Conservation (phyloP, 2,329 filamentous ascomycete species). For the Colletotrichum sojae region DNA sequence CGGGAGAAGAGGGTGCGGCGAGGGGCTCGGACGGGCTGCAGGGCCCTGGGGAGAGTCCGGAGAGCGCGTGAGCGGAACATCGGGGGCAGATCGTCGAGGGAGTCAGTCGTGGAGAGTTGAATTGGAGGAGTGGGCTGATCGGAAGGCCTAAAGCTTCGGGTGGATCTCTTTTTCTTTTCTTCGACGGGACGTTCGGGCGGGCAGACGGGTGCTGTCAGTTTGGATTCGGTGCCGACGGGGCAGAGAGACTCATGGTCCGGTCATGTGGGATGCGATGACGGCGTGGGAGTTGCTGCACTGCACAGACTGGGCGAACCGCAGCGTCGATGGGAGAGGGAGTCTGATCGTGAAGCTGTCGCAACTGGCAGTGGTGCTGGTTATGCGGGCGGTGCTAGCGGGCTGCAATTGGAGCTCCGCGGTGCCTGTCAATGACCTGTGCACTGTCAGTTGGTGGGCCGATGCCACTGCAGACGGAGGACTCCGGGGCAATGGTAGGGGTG, state of each 20-base stretch:
- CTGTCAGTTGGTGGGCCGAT: slow-evolving; percentile 8
- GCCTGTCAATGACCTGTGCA: slow-evolving; percentile 11
- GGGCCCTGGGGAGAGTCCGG: slow-evolving; percentile 45
- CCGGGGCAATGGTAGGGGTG: background rate
- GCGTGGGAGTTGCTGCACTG: slow-evolving; percentile 14
- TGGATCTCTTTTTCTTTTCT: slow-evolving; percentile 3
- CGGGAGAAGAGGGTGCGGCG: slow-evolving; percentile 54
- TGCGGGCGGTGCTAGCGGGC: slow-evolving; percentile 1
- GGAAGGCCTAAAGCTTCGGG: slow-evolving; percentile 19
- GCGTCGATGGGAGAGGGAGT: slow-evolving; percentile 11
- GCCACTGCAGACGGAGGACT: background rate
- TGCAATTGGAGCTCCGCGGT: slow-evolving; percentile 25
- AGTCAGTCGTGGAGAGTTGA: background rate
- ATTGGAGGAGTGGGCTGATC: slow-evolving; percentile 25
- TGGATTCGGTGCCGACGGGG: slow-evolving; percentile 35
- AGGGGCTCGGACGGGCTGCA: slow-evolving; percentile 36
- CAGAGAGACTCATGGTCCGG: slow-evolving; percentile 21
- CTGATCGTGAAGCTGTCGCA: slow-evolving; percentile 28
- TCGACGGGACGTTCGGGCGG: slow-evolving; percentile 35
- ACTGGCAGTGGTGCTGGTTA: slow-evolving; percentile 5
- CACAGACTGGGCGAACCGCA: slow-evolving; percentile 35
- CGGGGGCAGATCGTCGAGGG: background rate
- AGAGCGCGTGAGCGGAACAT: slow-evolving; percentile 50
- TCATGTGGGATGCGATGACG: slow-evolving; percentile 31
- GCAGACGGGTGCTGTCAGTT: slow-evolving; percentile 27